Evolutionary conservation across 1,284 basidiomycete species (phyloP).

Genomic region (Ganoderma leucocontextum): DNA sequence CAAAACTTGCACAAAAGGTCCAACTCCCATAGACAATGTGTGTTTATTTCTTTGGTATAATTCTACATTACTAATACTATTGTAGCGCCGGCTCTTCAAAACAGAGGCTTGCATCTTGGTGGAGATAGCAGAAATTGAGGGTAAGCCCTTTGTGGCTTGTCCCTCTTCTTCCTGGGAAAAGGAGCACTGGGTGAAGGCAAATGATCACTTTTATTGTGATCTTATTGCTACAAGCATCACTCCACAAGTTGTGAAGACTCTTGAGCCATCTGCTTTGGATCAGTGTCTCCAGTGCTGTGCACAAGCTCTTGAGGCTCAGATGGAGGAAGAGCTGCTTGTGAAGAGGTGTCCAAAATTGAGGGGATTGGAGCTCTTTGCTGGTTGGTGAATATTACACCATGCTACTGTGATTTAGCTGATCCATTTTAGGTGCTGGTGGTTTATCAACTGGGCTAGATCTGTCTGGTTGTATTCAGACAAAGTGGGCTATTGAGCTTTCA

Average conservation of each 20-base stretch:
- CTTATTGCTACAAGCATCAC: conserved; percentile 36
- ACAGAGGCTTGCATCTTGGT: conserved; percentile 42
- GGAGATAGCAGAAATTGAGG: conserved; percentile 51
- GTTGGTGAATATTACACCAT: conserved; percentile 43
- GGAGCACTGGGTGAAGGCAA: conserved; percentile 55
- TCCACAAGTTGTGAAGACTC: conserved; percentile 34
- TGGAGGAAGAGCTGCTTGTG: conserved; percentile 42
- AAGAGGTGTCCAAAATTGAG: conserved; percentile 52
- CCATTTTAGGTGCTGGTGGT: conserved; percentile 67
- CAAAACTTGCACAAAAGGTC: conserved; percentile 10
- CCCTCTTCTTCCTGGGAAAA: conserved; percentile 42
- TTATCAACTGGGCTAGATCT: conserved; percentile 69
- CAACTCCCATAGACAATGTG: conserved; percentile 25
- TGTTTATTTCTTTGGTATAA: conserved; percentile 1
- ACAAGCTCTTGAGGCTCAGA: conserved; percentile 39
- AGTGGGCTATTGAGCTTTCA: conserved; percentile 71
- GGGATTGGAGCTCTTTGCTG: conserved; percentile 71
- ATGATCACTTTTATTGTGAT: conserved; percentile 66
- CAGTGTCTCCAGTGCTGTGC: conserved; percentile 19
- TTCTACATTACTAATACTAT: conserved; percentile 1
- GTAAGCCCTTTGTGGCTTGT: conserved; percentile 41
- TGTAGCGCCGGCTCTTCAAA: conserved; percentile 56
- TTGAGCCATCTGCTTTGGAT: conserved; percentile 32
- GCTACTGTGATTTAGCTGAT: background rate
- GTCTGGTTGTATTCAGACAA: conserved; percentile 65